Evolutionary conservation across 352 stramenopile species (phyloP).

Genomic region (Thraustochytrium striatum): DNA sequence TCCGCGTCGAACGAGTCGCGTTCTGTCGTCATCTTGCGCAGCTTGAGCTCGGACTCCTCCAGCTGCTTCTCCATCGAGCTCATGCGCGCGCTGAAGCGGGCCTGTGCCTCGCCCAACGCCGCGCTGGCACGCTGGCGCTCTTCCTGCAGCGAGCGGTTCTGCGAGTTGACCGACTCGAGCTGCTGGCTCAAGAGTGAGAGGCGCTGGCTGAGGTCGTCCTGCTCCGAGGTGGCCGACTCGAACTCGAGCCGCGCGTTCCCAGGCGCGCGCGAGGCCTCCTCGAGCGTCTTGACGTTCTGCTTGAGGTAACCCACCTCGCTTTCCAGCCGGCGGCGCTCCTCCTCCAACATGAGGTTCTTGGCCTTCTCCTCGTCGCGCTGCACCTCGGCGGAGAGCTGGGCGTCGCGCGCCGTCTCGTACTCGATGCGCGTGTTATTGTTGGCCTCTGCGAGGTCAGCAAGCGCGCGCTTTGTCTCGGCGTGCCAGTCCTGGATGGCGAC

Average conservation of each 20-base stretch:
- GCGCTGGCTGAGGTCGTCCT: conserved; percentile 21
- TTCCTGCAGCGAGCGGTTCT: conserved; percentile 21
- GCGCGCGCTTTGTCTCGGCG: conserved; percentile 16
- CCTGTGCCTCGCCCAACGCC: background rate
- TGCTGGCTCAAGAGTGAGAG: background rate
- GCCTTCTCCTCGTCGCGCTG: conserved; percentile 33
- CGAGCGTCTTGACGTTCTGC: conserved; percentile 28
- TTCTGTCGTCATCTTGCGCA: conserved; percentile 11
- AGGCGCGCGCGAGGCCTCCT: conserved; percentile 11
- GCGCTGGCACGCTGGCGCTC: conserved; percentile 24
- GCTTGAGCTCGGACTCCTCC: background rate
- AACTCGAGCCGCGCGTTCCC: background rate
- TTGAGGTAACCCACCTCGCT: conserved; percentile 29
- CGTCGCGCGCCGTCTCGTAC: conserved; percentile 1
- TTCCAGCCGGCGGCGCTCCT: conserved; percentile 11
- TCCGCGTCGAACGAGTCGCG: conserved; percentile 34
- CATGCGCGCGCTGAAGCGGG: background rate
- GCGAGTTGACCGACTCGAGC: conserved; percentile 3
- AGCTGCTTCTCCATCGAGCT: background rate
- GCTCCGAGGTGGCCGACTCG: conserved; percentile 10
- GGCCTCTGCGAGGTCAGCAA: conserved; percentile 16
- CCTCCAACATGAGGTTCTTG: conserved; percentile 47
- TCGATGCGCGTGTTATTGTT: conserved; percentile 9
- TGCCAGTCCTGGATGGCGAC: conserved; percentile 24
- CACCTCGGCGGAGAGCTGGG: conserved; percentile 19